These are phyloP conservation scores for Anacardium occidentale DNA, from an alignment of 345 rosid species.

Conservation along the genomic window DNA sequence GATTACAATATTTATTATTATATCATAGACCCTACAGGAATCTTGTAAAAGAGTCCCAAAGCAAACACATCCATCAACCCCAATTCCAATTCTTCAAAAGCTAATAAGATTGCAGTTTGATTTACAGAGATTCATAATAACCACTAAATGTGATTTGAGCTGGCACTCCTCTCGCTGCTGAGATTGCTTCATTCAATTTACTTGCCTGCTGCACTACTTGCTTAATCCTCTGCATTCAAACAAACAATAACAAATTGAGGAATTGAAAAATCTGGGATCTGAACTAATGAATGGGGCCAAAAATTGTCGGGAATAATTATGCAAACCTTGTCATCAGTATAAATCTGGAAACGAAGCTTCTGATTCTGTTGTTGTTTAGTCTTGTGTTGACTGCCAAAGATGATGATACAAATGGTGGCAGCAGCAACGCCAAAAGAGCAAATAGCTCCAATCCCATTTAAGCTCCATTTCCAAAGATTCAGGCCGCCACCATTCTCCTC, in stretches of 20 bases:
- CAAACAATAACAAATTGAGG: too few relatives aligned
- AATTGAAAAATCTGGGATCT: not conserved
- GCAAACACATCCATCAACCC: not conserved
- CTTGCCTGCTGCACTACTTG: slow-evolving; percentile 67
- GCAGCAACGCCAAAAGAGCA: slow-evolving; percentile 94
- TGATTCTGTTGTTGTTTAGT: slow-evolving; percentile 48
- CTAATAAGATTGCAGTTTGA: not conserved
- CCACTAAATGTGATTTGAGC: slow-evolving; percentile 83
- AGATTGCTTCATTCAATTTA: slow-evolving; percentile 63
- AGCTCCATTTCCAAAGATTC: slow-evolving; percentile 79
- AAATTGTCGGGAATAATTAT: not conserved
- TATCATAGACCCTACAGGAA: not conserved
- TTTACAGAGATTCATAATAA: slow-evolving; percentile 55
- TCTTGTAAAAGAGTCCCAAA: too few relatives aligned
- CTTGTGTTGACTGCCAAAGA: slow-evolving; percentile 59
- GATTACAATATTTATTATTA: slow-evolving; percentile 16
- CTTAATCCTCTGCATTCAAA: slow-evolving; percentile 54
- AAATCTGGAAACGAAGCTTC: slow-evolving; percentile 62
- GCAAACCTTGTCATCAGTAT: slow-evolving; percentile 72
- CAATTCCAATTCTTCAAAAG: not conserved
- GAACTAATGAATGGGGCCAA: not conserved
- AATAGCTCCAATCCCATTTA: slow-evolving; percentile 81
- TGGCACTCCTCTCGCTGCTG: slow-evolving; percentile 68
- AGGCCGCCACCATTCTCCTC: slow-evolving; percentile 38
- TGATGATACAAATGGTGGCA: slow-evolving; percentile 66